Base-by-base conservation (phyloP, 495 filamentous ascomycete species). In the Daldinia grandis region DNA sequence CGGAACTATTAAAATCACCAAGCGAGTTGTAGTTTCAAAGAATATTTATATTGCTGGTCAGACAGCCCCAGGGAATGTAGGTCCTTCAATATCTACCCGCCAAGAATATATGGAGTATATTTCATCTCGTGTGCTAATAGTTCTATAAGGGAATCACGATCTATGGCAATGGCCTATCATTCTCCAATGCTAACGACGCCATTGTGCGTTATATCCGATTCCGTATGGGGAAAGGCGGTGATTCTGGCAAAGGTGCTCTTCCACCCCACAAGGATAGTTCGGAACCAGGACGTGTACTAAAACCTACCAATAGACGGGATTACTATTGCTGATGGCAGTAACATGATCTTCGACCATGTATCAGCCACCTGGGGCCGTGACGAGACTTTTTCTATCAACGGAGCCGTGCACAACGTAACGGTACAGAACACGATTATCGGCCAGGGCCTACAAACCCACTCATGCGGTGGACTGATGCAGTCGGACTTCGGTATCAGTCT, bases 341-440 rank as follows among this genome's bases (percentile, higher is more conserved):
- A 79, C 63, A 77, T 82, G 68, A 81, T 81, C 25, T 76, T 81
- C 24, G 79, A 81, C 60, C 81, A 82, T 51, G 77, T 78, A 24
- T 81, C 79, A 0, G 66, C 73, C 6, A 70, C 74, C 37, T 82
- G 76, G 63, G 78, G 80, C 9, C 77, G 76, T 14, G 76, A 75
- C 44, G 76, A 82, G 38, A 77, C 74, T 7, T 72, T 81, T 65
- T 74, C 77, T 17, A 80, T 76, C 55, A 78, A 73, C 31, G 75
- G 76, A n/a, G 72, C 72, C 1, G 79, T 80, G 8, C 78, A 78
- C 30, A 75, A 76, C 8, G 76, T 81, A 35, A 81, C 80, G 19
- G 74, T 82, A 7, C 76, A 79, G 53, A 78, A 81, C 65, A 81
- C 76, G 1, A 83, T 83, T 60, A 81, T 82, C 64, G 79, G 78